These are phyloP conservation scores for Solanum sitiens DNA, from an alignment of 257 asterid genomes.

Conservation along the genomic window DNA sequence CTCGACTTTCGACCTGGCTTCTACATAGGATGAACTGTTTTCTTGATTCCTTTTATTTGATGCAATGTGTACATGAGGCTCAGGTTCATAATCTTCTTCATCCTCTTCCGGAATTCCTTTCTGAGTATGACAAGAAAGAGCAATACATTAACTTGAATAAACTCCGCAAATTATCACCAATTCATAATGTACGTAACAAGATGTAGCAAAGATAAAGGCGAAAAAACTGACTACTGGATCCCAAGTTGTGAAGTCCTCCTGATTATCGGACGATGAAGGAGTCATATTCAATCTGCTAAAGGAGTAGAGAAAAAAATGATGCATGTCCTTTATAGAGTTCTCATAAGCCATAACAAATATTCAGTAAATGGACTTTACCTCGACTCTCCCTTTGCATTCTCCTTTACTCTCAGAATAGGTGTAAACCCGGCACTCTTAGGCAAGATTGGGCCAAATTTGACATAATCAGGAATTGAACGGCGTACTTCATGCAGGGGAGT, in stretches of 20 bases:
- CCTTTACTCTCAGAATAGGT: conserved; percentile 25
- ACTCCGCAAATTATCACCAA: background rate
- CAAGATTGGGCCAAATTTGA: conserved; percentile 71
- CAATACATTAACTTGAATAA: background rate
- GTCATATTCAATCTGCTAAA: conserved; percentile 27
- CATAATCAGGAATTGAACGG: conserved; percentile 56
- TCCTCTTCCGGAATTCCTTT: conserved; percentile 33
- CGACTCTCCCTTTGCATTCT: conserved; percentile 15
- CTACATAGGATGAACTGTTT: conserved; percentile 12
- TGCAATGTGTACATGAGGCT: background rate
- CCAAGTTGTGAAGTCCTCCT: conserved; percentile 30
- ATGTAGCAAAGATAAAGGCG: background rate
- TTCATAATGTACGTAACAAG: background rate
- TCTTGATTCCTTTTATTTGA: conserved; percentile 12
- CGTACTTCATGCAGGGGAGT: conserved; percentile 61
- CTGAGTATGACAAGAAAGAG: conserved; percentile 16
- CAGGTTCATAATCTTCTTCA: conserved; percentile 24
- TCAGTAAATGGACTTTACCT: conserved; percentile 15
- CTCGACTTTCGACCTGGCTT: conserved; percentile 15
- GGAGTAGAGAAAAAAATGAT: background rate
- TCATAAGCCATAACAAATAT: background rate
- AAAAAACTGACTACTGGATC: conserved; percentile 33
- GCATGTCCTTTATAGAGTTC: background rate
- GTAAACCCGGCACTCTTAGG: conserved; percentile 79
- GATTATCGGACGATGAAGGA: conserved; percentile 20